A percentile compares a stretch with the other conserved stretches of the same genome.
Conservation (phyloP, 352 stramenopile genomes). For the Pythium periplocum region DNA sequence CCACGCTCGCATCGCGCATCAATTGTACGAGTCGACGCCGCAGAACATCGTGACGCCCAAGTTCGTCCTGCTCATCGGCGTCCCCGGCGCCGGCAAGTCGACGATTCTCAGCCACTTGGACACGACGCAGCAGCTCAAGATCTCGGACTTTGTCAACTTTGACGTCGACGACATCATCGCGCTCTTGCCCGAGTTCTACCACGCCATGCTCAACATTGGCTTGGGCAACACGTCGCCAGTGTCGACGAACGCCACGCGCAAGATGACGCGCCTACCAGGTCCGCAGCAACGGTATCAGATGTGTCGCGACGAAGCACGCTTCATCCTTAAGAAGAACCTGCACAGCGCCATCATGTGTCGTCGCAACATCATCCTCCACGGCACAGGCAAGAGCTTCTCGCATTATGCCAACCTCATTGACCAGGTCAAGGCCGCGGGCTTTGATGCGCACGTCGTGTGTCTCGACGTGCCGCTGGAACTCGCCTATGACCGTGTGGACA, state of each 20-base stretch:
- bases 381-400: slow-evolving; percentile 68
- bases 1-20: slow-evolving; percentile 69
- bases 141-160: slow-evolving; percentile 82
- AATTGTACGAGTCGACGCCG: slow-evolving; percentile 53
- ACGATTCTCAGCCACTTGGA: slow-evolving; percentile 75
- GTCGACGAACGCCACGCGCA: slow-evolving; percentile 7
- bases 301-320: slow-evolving; percentile 73
- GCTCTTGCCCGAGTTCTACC: slow-evolving; percentile 74
- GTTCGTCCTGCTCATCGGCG: slow-evolving; percentile 66
- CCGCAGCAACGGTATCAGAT: slow-evolving; percentile 73
- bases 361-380: slow-evolving; percentile 79
- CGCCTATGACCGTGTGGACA: slow-evolving; percentile 63
- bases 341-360: slow-evolving; percentile 70
- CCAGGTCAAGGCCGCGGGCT: slow-evolving; percentile 58
- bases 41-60: slow-evolving; percentile 49
- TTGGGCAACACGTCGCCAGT: slow-evolving; percentile 45
- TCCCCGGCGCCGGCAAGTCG: slow-evolving; percentile 65
- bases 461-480: slow-evolving; percentile 60
- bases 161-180: slow-evolving; percentile 78
- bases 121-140: slow-evolving; percentile 52
- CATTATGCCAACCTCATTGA: slow-evolving; percentile 58
- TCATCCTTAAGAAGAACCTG: slow-evolving; percentile 80
- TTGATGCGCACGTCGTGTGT: slow-evolving; percentile 73
- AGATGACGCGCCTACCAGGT: slow-evolving; percentile 17
- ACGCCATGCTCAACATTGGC: slow-evolving; percentile 78